Base-by-base conservation (phyloP, 2,329 filamentous ascomycete genomes). In the Aspergillus nomiae region DNA sequence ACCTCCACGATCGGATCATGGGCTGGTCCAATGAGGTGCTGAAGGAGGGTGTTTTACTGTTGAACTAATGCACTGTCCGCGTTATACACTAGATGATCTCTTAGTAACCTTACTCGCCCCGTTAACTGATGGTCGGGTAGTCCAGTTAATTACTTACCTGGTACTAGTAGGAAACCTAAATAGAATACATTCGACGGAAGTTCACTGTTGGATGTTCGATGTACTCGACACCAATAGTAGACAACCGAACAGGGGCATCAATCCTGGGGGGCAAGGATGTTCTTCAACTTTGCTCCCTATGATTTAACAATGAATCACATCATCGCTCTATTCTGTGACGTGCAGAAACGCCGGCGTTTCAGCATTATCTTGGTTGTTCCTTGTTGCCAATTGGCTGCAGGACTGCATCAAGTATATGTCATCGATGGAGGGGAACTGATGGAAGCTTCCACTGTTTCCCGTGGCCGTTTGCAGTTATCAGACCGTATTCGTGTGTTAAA, bases 251-350 rank as follows among this genome's bases (percentile, higher is more conserved):
- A 50, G 46, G 46, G 46, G 8, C 26, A 50, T 30, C 46, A 26
- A 5, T 50, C 46, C 46, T 11, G 8, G n/a, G n/a, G 12, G 4
- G 26, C 46, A 30, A 26, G 48, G 26, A 51, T 51, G 11, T 34
- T 11, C 28, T 24, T 9, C 28, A 14, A 24, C 28, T 41, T 21
- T 19, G 19, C 24, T 12, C 36, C 32, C 32, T 30, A 48, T 56
- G 53, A 43, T 56, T 43, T 56, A 21, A 41, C 21, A 61, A 45
- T 57, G 56, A 59, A 62, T 60, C 58, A 63, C 65, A 66, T 63
- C 60, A 67, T 66, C 54, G 48, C 56, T 56, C 43, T 34, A 61
- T 41, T 53, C 43, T 58, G 64, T 66, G 59, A 62, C 62, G 64
- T 63, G 48, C 58, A 61, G 55, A 51, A 45, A 46, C 45, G 30